phyloP scores from a whole-genome alignment of 2,329 filamentous ascomycete species.

The Tolypocladium guangdongense region DNA sequence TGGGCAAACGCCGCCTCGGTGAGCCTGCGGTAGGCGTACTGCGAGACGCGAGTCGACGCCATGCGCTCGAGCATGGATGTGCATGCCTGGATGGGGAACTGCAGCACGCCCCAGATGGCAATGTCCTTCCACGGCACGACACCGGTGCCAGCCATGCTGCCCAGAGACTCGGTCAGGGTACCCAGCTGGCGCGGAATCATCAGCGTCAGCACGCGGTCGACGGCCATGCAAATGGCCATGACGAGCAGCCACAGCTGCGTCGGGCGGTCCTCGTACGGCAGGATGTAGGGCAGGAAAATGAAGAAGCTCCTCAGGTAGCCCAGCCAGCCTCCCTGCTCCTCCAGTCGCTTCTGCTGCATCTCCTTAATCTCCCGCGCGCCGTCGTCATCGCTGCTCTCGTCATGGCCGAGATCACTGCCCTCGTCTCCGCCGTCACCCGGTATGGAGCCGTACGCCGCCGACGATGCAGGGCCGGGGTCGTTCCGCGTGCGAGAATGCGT shows the following conservation, averaged over 20 bases:
- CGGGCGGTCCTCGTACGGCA: constrained; percentile 18
- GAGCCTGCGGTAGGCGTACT: constrained; percentile 39
- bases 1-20: constrained; percentile 53
- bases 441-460: constrained; percentile 3
- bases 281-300: constrained; percentile 18
- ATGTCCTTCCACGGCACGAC: constrained; percentile 10
- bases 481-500: neutral
- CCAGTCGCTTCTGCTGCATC: constrained; percentile 13
- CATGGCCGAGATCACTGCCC: constrained; percentile 7
- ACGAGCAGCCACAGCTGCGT: constrained; percentile 17
- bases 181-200: constrained; percentile 21
- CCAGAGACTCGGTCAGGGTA: constrained; percentile 16
- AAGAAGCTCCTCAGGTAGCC: constrained; percentile 19
- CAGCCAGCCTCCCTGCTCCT: constrained; percentile 18
- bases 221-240: constrained; percentile 11
- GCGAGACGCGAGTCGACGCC: constrained; percentile 22
- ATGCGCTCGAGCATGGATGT: constrained; percentile 11
- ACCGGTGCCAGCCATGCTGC: constrained; percentile 7
- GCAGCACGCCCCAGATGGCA: constrained; percentile 9
- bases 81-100: constrained; percentile 4
- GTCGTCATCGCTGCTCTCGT: constrained; percentile 9
- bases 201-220: constrained; percentile 16
- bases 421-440: constrained; percentile 2
- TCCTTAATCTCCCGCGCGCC: constrained; percentile 12
- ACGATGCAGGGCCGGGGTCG: neutral